phyloP scores from a whole-genome alignment of 1,139 yeast species.

The Candida sojae region DNA sequence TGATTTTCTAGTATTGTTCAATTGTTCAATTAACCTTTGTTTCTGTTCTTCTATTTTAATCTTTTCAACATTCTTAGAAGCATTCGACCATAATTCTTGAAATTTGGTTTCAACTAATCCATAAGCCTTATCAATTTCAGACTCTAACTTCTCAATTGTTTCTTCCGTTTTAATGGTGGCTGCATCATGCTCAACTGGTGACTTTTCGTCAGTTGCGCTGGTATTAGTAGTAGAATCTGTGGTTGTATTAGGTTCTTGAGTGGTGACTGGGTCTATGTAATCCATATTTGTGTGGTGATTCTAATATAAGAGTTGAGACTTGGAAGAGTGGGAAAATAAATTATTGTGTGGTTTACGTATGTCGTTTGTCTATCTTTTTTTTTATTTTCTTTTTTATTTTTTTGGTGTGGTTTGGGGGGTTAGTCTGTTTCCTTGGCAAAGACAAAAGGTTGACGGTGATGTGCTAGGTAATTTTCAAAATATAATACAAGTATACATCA shows the following conservation, averaged over 20 bases:
- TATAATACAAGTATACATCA: no score
- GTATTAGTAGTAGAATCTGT: slow-evolving; percentile 5
- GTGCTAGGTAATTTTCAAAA: no score
- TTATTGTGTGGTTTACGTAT: no score
- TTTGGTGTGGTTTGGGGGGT: no score
- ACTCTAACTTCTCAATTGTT: slow-evolving; percentile 50
- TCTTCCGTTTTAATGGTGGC: slow-evolving; percentile 39
- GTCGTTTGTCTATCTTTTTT: no score
- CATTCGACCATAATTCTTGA: slow-evolving; percentile 37
- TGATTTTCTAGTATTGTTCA: slow-evolving; percentile 31
- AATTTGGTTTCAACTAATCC: slow-evolving; percentile 44
- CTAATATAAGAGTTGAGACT: no score
- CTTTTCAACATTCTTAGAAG: slow-evolving; percentile 37
- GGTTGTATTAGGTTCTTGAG: slow-evolving; percentile 9
- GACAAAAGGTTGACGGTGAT: no score
- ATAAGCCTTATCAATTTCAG: slow-evolving; percentile 56
- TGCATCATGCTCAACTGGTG: slow-evolving; percentile 1
- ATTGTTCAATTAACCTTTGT: slow-evolving; percentile 34
- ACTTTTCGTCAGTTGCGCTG: not conserved
- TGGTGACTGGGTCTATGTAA: slow-evolving; percentile 31
- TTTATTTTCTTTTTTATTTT: no score
- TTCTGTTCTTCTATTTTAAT: slow-evolving; percentile 45
- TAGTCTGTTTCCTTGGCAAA: no score
- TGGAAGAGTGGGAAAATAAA: no score
- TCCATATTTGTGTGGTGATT: slow-evolving; percentile 24